phyloP scores from a whole-genome alignment of 768 basidiomycete genomes.

The Gelatoporia subvermispora region DNA sequence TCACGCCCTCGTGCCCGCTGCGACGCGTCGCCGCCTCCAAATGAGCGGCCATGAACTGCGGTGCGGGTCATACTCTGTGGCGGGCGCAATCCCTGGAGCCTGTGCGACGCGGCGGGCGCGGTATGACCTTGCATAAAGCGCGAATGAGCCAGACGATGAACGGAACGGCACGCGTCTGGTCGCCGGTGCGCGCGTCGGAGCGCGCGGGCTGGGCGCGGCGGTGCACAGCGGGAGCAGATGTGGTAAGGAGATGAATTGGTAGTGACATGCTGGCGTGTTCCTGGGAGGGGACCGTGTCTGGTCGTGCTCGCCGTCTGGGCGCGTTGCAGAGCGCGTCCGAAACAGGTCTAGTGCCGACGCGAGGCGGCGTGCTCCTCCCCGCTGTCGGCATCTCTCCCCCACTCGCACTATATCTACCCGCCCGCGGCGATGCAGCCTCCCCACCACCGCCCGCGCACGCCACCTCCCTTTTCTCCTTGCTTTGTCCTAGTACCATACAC shows the following conservation, averaged over 20 bases:
- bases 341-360: not conserved
- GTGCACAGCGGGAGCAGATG: not conserved
- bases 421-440: not conserved
- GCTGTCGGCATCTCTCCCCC: not conserved
- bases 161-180: too few species aligned
- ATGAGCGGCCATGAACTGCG: too few species aligned
- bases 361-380: not conserved
- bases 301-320: too few species aligned
- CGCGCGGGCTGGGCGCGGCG: not conserved
- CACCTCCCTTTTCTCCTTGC: slow-evolving; percentile 1
- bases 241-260: not conserved
- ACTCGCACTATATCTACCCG: not conserved
- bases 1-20: too few species aligned
- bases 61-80: too few species aligned
- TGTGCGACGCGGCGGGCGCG: too few species aligned
- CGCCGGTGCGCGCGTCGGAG: too few species aligned
- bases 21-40: too few species aligned
- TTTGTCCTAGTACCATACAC: not conserved
- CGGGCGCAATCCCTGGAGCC: too few species aligned
- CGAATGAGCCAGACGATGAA: too few species aligned
- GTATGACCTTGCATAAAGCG: too few species aligned
- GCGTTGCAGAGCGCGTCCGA: not conserved
- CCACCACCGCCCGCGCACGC: not conserved
- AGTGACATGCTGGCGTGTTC: not conserved
- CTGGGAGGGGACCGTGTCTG: not conserved